Percentiles rank a stretch among this genome's conserved stretches.
Evolutionary conservation across 1,284 basidiomycete species (phyloP).

Genomic region (Moesziomyces sp.): DNA sequence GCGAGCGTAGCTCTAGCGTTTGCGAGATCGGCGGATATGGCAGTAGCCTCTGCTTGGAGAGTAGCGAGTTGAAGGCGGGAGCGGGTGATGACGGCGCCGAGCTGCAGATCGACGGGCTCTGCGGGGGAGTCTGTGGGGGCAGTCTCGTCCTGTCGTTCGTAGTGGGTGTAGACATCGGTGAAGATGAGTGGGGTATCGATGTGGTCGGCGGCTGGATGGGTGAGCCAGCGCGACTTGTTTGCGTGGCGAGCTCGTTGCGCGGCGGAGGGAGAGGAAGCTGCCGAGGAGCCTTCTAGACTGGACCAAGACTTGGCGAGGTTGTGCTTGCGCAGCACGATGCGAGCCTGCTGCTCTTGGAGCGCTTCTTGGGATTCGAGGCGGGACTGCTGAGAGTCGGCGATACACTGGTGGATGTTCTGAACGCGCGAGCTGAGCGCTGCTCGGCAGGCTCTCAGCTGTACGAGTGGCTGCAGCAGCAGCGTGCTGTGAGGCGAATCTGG

Average conservation of each 20-base stretch:
- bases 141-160: conserved; percentile 22
- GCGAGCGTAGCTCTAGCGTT: conserved; percentile 34
- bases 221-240: conserved; percentile 33
- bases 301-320: conserved; percentile 51
- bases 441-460: conserved; percentile 25
- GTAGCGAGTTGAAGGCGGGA: conserved; percentile 16
- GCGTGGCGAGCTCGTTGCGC: conserved; percentile 28
- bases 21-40: conserved; percentile 19
- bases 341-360: conserved; percentile 26
- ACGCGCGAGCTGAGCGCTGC: conserved; percentile 23
- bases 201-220: conserved; percentile 33
- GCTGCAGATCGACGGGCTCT: conserved; percentile 17
- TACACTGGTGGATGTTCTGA: conserved; percentile 32
- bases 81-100: conserved; percentile 26
- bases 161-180: conserved; percentile 45
- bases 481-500: neutral
- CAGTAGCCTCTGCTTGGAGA: conserved; percentile 19
- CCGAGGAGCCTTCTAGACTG: conserved; percentile 35
- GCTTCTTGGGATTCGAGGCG: conserved; percentile 19
- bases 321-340: conserved; percentile 28
- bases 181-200: conserved; percentile 19
- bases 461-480: conserved; percentile 18
- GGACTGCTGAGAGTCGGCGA: conserved; percentile 29
- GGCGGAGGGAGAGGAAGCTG: conserved; percentile 12
- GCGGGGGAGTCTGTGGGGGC: neutral